Base-by-base conservation (phyloP, 371 early-diverging fungal species). In the Rhizopus stolonifer region DNA sequence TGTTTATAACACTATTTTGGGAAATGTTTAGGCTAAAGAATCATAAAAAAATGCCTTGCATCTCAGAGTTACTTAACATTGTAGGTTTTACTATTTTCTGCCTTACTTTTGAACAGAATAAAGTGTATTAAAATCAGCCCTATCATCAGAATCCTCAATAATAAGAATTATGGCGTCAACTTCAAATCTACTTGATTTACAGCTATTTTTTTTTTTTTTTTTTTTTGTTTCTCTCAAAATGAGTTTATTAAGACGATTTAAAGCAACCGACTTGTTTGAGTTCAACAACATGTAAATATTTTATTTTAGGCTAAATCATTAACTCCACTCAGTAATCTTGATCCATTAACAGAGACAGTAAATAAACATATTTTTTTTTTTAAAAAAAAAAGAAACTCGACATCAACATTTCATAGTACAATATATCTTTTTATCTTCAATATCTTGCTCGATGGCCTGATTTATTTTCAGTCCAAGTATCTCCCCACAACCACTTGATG, bases 361-460 rank as follows among this genome's bases (percentile, higher is more conserved):
- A 66, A 58, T 33, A 33, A 32, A 18, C 48, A 54, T n/a, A n/a
- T n/a, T n/a, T n/a, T n/a, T n/a, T n/a, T n/a, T n/a, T n/a, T n/a
- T n/a, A 2, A 22, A 31, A 36, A 21, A 32, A 33, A 23, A 23
- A 29, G 19, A 23, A n/a, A 46, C 15, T 21, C 11, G 14, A 11
- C 13, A 21, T 44, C 21, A 44, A 29, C 46, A 14, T 18, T 19
- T n/a, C 2, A 33, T 61, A 92, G 91, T 98, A 98, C 77, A 90
- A 91, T 62, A 89, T 95, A 50, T 84, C 88, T 4, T 96, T 94
- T 62, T 98, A 98, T 64, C 84, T 98, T 13, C 81, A 84, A 36
- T 98, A 96, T 65, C 79, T 98, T 46, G 89, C 94, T 2, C 84
- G 85, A 36, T 96, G 97, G 97, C 99, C 99, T 17, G 93, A 94